A percentile compares a stretch with the other conserved stretches of the same genome.
These are phyloP conservation scores for Fraxinus floribunda DNA, from an alignment of 305 asterid species.

Conservation along the genomic window DNA sequence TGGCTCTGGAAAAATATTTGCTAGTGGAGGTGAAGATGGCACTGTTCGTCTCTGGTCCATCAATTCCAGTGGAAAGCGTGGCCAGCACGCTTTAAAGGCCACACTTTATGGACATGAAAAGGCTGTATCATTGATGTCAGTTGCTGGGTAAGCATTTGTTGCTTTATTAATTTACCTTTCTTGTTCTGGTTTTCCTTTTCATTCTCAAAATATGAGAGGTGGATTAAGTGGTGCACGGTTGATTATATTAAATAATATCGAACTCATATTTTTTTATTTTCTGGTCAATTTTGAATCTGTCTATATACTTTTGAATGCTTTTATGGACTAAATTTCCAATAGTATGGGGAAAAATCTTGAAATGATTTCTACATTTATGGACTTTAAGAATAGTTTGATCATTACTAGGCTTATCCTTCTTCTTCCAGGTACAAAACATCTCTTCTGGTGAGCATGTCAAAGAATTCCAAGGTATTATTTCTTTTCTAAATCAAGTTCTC, in stretches of 20 bases:
- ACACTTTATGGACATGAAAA: constrained; percentile 80
- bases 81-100: constrained; percentile 63
- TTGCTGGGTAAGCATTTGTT: constrained; percentile 55
- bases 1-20: constrained; percentile 48
- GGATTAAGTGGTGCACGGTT: not conserved
- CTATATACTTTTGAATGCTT: not conserved
- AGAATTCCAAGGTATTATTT: constrained; percentile 69
- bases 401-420: constrained; percentile 2
- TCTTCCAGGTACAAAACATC: constrained; percentile 63
- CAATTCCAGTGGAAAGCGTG: constrained; percentile 62
- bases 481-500: not conserved
- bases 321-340: not conserved
- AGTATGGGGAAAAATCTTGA: constrained; percentile 3
- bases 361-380: not conserved
- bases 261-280: not conserved
- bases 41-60: constrained; percentile 85
- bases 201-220: not conserved
- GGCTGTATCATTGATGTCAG: constrained; percentile 62
- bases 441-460: constrained; percentile 67
- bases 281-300: not conserved
- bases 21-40: constrained; percentile 85
- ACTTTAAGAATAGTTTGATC: not conserved
- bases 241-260: not conserved
- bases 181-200: not conserved
- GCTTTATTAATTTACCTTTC: constrained; percentile 6